Conservation (phyloP, 1,284 basidiomycete species). For the Vanrija pseudolonga region DNA sequence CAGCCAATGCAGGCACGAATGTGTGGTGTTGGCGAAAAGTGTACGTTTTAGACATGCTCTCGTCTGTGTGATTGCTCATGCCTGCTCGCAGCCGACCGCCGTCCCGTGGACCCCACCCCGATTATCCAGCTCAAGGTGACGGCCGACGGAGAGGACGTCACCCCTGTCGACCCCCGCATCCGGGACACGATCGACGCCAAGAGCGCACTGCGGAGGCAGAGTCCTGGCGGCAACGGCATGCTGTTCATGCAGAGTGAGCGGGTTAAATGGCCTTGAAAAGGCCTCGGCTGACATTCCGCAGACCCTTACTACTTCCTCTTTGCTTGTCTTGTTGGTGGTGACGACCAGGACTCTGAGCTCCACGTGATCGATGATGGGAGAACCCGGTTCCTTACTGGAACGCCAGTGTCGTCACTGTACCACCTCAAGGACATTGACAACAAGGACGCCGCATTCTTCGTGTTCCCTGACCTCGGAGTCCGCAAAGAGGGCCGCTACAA, state of each 20-base stretch:
- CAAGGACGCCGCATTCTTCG: conserved; percentile 83
- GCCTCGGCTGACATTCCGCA: conserved; percentile 37
- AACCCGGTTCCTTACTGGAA: conserved; percentile 46
- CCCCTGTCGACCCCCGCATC: conserved; percentile 14
- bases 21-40: conserved; percentile 86
- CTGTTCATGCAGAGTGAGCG: conserved; percentile 47
- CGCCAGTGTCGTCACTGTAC: conserved; percentile 82
- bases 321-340: conserved; percentile 77
- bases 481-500: conserved; percentile 82
- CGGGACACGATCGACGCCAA: conserved; percentile 5
- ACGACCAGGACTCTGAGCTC: conserved; percentile 72
- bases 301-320: conserved; percentile 94
- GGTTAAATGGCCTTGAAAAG: not conserved
- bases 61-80: conserved; percentile 1
- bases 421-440: conserved; percentile 89
- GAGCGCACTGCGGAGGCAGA: conserved; percentile 3
- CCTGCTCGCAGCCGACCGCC: conserved; percentile 67
- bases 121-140: conserved; percentile 92
- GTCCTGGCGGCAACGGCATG: conserved; percentile 26
- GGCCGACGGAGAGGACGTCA: conserved; percentile 53
- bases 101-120: conserved; percentile 92
- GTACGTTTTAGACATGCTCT: conserved; percentile 44
- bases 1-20: conserved; percentile 83
- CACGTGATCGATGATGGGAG: conserved; percentile 90
- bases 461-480: conserved; percentile 81